Base-by-base conservation (phyloP, 768 basidiomycete genomes). In the Tephrocybe sp. region DNA sequence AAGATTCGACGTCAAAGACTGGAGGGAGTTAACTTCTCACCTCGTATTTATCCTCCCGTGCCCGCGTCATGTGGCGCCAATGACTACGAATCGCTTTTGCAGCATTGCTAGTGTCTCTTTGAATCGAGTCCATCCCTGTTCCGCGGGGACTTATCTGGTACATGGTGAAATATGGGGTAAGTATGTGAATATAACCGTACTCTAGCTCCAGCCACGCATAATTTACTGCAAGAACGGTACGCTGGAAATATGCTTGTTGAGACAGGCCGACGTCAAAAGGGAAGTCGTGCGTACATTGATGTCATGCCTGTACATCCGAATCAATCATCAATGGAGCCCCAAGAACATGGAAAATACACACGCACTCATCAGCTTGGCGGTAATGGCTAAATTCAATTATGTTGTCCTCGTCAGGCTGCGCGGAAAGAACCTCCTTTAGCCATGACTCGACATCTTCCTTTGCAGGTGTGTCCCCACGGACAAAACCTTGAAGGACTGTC, bases 181-280 rank as follows among this genome's bases (percentile, higher is more conserved):
- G 62, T 4, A 77, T 74, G 14, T 76, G 65, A 19, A 80, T 63
- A 44, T 69, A 68, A 3, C 64, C 67, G 44, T 72, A 68, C n/a
- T 76, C 68, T 9, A 79, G 67, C 58, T 80, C 78, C 7, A 79
- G 66, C 44, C 72, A 65, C 4, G 78, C 77, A 57, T 75, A 79
- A 32, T 68, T 68, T 5, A 80, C 63, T 1, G 65, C 67, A 9
- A 79, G 68, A 12, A 73, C 70, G 53, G 72, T 78, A 33, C 38
- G 49, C 56, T 57, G 14, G 31, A 26, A 34, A 22, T n/a, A n/a
- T n/a, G n/a, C n/a, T n/a, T n/a, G n/a, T n/a, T n/a, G n/a, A n/a
- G n/a, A n/a, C n/a, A n/a, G n/a, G n/a, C n/a, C n/a, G n/a, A n/a
- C n/a, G n/a, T n/a, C n/a, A n/a, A n/a, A n/a, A n/a, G n/a, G n/a